phyloP scores from a whole-genome alignment of 202 grass and related monocot species.

The Brachypodium distachyon region DNA sequence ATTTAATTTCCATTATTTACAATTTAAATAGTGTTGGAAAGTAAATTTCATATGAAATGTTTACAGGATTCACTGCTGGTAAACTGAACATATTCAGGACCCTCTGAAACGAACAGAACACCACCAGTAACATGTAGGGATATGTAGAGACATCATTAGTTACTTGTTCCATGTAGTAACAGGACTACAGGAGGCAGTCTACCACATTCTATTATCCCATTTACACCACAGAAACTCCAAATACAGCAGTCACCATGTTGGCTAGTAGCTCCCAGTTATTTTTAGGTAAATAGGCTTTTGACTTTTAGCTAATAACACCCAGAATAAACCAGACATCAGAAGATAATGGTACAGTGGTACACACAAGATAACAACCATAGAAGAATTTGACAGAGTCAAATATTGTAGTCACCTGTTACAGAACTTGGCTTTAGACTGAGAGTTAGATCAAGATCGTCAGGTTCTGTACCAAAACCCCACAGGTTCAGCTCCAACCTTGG shows the following conservation, averaged over 20 bases:
- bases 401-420: conserved; percentile 41
- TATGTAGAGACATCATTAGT: not conserved
- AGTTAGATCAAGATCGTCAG: conserved; percentile 86
- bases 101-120: not conserved
- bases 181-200: not conserved
- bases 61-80: not conserved
- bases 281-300: not conserved
- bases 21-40: not conserved
- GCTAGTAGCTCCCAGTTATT: not conserved
- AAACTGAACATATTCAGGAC: not conserved
- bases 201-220: not conserved
- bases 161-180: no score
- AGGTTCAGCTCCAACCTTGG: conserved; percentile 78
- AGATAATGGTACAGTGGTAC: not conserved
- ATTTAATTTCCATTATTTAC: not conserved
- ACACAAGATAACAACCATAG: not conserved
- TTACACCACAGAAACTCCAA: not conserved
- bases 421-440: conserved; percentile 63
- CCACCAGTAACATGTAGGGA: no score
- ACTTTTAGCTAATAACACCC: not conserved
- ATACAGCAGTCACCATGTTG: not conserved
- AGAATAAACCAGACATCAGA: not conserved
- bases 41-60: not conserved
- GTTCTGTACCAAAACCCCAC: conserved; percentile 66
- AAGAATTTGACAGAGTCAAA: not conserved